Conservation (phyloP, 305 asterid species). For the Ajuga reptans region DNA sequence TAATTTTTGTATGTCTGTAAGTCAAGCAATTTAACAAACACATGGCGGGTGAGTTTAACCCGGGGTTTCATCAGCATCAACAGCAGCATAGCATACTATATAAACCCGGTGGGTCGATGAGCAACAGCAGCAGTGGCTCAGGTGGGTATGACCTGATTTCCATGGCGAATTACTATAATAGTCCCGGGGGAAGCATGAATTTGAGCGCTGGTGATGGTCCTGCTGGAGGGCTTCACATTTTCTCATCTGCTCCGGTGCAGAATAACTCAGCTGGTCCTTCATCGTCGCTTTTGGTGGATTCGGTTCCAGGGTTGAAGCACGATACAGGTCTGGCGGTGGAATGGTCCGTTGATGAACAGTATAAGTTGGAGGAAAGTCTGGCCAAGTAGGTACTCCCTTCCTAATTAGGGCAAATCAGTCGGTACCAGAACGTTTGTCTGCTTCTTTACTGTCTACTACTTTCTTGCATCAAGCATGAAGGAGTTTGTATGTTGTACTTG, state of each 20-base stretch:
- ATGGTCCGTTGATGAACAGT: constrained; percentile 76
- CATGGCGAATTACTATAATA: constrained; percentile 28
- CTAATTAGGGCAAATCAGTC: constrained; percentile 15
- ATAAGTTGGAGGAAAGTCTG: constrained; percentile 72
- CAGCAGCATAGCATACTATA: constrained; percentile 23
- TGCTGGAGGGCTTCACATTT: constrained; percentile 25
- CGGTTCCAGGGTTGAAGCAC: constrained; percentile 72
- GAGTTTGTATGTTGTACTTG: background rate
- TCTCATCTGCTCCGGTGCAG: constrained; percentile 23
- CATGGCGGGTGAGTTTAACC: constrained; percentile 37
- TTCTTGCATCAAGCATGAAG: background rate
- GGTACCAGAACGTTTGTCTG: background rate
- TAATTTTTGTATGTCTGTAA: constrained; percentile 4
- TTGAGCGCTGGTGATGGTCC: constrained; percentile 20
- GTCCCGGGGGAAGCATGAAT: constrained; percentile 26
- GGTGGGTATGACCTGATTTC: constrained; percentile 34
- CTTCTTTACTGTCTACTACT: background rate
- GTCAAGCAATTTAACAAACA: constrained; percentile 2
- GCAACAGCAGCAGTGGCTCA: constrained; percentile 33
- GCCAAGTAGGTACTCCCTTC: constrained; percentile 60
- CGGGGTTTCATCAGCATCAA: constrained; percentile 29
- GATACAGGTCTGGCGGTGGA: constrained; percentile 73
- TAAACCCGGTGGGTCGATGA: constrained; percentile 27
- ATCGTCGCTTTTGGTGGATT: constrained; percentile 46
- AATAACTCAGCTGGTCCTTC: constrained; percentile 24